phyloP scores from a whole-genome alignment of 2,329 filamentous ascomycete genomes.

The Eurotiales sp. region DNA sequence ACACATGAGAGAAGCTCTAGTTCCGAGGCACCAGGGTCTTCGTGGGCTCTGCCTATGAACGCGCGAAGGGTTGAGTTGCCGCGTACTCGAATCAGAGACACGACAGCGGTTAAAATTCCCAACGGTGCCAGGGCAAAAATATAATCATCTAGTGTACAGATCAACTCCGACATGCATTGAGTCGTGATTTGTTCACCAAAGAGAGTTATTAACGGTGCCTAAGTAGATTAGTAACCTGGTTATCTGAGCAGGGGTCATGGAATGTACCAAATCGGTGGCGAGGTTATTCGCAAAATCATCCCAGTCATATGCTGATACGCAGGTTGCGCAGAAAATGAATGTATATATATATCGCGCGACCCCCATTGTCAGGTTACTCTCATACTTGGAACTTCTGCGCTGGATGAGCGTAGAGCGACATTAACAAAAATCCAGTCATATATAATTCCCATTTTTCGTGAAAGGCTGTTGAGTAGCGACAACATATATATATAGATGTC shows the following conservation, averaged over 20 bases:
- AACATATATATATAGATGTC: neutral
- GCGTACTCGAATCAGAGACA: slow-evolving; percentile 45
- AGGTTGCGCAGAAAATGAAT: slow-evolving; percentile 18
- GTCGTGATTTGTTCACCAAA: slow-evolving; percentile 49
- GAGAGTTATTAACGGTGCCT: slow-evolving; percentile 36
- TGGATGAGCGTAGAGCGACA: no score
- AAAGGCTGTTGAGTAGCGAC: neutral
- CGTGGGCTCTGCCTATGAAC: slow-evolving; percentile 45
- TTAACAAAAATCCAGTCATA: neutral
- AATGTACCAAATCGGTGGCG: slow-evolving; percentile 35
- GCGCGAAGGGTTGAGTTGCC: slow-evolving; percentile 42
- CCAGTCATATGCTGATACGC: slow-evolving; percentile 28
- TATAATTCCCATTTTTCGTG: neutral
- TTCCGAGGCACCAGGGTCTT: slow-evolving; percentile 40
- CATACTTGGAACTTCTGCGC: no score
- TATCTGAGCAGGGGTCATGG: neutral
- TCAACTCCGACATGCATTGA: slow-evolving; percentile 47
- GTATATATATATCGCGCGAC: neutral
- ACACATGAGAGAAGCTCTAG: slow-evolving; percentile 47
- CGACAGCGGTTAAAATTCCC: slow-evolving; percentile 44
- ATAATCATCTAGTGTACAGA: slow-evolving; percentile 41
- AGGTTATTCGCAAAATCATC: slow-evolving; percentile 40
- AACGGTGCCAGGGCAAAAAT: slow-evolving; percentile 48
- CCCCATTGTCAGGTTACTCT: no score
- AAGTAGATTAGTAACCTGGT: neutral